phyloP scores from a whole-genome alignment of 306 rosid species.

The Cercis canadensis region DNA sequence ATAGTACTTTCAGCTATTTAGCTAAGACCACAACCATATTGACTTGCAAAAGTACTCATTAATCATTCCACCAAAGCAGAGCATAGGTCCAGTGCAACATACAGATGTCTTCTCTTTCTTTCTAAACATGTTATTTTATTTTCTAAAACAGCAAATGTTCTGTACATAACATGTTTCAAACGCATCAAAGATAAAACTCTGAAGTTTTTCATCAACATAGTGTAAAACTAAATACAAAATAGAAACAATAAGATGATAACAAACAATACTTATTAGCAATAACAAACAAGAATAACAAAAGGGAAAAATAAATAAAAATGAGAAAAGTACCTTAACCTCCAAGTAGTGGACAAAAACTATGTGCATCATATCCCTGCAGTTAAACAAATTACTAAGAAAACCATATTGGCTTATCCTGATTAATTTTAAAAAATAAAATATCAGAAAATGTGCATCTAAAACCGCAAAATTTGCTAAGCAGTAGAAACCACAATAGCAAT shows the following conservation, averaged over 20 bases:
- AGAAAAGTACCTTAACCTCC: constrained; percentile 79
- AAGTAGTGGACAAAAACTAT: constrained; percentile 95
- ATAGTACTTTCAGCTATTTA: too few species aligned
- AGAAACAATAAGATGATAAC: constrained; percentile 1
- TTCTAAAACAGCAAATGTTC: constrained; percentile 8
- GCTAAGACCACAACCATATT: neutral
- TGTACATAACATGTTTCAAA: constrained; percentile 26
- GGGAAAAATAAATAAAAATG: constrained; percentile 5
- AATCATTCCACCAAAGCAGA: neutral
- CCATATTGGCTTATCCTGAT: constrained; percentile 13
- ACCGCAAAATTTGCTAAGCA: constrained; percentile 18
- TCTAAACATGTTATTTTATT: constrained; percentile 7
- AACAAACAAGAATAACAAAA: constrained; percentile 6
- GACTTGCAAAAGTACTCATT: neutral
- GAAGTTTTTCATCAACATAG: neutral
- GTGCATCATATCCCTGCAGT: constrained; percentile 87
- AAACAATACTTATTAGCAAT: constrained; percentile 5
- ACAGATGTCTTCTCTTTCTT: constrained; percentile 5
- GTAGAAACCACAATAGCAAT: constrained; percentile 7
- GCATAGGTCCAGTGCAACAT: neutral
- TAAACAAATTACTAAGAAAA: constrained; percentile 36
- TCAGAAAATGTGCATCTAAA: constrained; percentile 3
- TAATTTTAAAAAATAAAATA: constrained; percentile 8
- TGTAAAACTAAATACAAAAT: constrained; percentile 22
- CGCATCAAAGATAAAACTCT: constrained; percentile 2